Evolutionary conservation across 73 alveolate species (phyloP), one percentile per base, ranked within the genome.

Genomic region (Tetrahymena thermophila): DNA sequence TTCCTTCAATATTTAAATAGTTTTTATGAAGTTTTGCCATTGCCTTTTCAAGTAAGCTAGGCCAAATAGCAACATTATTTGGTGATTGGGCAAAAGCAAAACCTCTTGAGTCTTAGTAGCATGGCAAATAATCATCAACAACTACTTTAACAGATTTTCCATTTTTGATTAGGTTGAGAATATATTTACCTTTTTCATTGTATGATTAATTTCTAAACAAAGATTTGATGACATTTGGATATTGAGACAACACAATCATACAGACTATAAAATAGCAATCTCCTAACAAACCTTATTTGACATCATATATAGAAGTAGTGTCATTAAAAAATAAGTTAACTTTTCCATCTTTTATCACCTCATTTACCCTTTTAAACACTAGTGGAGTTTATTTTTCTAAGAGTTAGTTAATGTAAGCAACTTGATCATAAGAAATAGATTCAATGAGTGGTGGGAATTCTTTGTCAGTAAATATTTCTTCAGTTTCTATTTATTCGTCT

Each of bases 231-330:
- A 93, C 85, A 56, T 95, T 94, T 19, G 98, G 98, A 10, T 96
- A 95, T 38, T 96, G 97, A 23, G 97, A 97, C 55, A 96, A 95
- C 10, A 96, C 98, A 13, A 97, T 95, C 96, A 96, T 96, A 1
- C 94, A 96, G 71, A 95, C 95, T 93, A 96, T 94, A 94, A 96
- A 96, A 93, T 95, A 96, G 93, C 98, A 93, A 94, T 96, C 97
- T 56, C 98, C 98, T 94, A 96, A 94, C 94, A 94, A 95, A 0
- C 97, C 97, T 96, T 96, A 97, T 17, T 93, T 94, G 35, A 96
- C 97, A 93, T 96, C 98, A 57, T 43, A 19, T 28, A 42, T 42
- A 9, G 89, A 71, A 19, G 89, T 71, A 28, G 89, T n/a, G 37
- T 71, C 3, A 21, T 71, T 71, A 23, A 13, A 25, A 71, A 71